phyloP scores from a whole-genome alignment of 805 yeast species.

The Starmerella apis region DNA sequence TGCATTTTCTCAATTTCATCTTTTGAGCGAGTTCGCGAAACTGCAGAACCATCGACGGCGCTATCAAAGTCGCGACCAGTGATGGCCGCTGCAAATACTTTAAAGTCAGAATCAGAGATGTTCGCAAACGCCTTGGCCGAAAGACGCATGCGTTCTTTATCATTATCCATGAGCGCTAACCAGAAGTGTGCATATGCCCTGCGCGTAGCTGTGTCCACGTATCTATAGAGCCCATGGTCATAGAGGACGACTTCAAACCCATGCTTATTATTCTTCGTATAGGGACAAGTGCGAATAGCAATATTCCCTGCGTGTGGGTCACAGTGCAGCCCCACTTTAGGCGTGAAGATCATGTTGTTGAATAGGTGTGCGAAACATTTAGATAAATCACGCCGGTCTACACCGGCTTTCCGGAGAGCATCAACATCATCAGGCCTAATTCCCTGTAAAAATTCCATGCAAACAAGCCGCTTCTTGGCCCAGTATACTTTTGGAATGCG shows the following conservation, averaged over 20 bases:
- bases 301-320: conserved; percentile 98
- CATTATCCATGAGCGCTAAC: conserved; percentile 72
- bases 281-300: conserved; percentile 50
- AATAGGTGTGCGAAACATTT: conserved; percentile 81
- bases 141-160: conserved; percentile 52
- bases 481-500: conserved; percentile 62
- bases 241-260: conserved; percentile 86
- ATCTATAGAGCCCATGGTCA: conserved; percentile 90
- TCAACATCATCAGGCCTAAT: conserved; percentile 67
- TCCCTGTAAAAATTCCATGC: conserved; percentile 83
- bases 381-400: conserved; percentile 69
- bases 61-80: conserved; percentile 85
- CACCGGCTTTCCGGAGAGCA: conserved; percentile 51
- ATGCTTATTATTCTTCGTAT: conserved; percentile 36
- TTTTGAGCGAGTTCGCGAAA: conserved; percentile 38
- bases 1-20: conserved; percentile 64
- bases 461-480: conserved; percentile 59
- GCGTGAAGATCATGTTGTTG: conserved; percentile 90
- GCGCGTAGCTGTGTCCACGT: conserved; percentile 66
- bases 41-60: conserved; percentile 51
- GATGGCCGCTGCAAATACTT: conserved; percentile 80
- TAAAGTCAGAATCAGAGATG: conserved; percentile 65
- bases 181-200: conserved; percentile 83
- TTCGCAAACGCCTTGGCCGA: conserved; percentile 76
- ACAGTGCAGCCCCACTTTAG: conserved; percentile 85